phyloP scores from a whole-genome alignment of 1,284 basidiomycete species.

The Trichosporon coremiiforme region DNA sequence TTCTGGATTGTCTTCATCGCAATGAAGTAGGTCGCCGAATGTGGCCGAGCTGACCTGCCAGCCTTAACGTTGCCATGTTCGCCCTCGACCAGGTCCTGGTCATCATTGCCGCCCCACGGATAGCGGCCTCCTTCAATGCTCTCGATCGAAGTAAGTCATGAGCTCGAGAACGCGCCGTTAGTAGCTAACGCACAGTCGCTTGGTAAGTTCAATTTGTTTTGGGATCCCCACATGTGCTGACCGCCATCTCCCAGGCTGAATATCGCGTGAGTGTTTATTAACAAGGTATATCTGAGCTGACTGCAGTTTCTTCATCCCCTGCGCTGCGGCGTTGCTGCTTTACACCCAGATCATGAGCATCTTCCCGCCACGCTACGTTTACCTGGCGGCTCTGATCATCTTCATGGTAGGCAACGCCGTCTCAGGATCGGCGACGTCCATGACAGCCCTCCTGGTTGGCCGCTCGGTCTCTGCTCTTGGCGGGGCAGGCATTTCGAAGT shows the following conservation, averaged over 20 bases:
- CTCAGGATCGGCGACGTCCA: constrained; percentile 36
- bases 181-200: neutral
- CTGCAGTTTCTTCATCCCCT: constrained; percentile 40
- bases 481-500: constrained; percentile 42
- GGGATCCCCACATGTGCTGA: neutral
- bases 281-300: too few species aligned
- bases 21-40: constrained; percentile 37
- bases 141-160: constrained; percentile 32
- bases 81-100: constrained; percentile 41
- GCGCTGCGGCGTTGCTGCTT: constrained; percentile 34
- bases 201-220: neutral
- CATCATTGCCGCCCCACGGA: constrained; percentile 38
- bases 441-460: constrained; percentile 39
- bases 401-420: constrained; percentile 38
- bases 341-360: constrained; percentile 42
- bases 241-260: neutral
- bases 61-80: constrained; percentile 34
- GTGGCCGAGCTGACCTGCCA: constrained; percentile 9
- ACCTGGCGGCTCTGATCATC: constrained; percentile 33
- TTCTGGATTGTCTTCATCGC: constrained; percentile 37
- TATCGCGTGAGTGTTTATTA: constrained; percentile 10
- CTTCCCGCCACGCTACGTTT: constrained; percentile 33
- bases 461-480: constrained; percentile 38
- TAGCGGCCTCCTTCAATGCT: constrained; percentile 34
- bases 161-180: too few species aligned